Conservation (phyloP, 257 asterid species). For the Lycium barbarum region DNA sequence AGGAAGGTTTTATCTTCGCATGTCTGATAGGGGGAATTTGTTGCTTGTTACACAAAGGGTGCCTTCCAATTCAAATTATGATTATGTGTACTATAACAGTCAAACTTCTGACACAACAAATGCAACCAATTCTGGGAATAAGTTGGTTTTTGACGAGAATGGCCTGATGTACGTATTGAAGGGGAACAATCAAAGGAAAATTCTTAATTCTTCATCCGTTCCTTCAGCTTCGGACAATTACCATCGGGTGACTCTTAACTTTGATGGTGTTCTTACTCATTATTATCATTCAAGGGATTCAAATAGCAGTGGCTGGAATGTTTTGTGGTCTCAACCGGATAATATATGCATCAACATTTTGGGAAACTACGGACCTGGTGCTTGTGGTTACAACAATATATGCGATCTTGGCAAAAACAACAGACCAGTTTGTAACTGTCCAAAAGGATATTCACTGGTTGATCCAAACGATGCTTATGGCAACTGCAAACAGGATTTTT, state of each 20-base stretch:
- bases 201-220: too few relatives aligned
- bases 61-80: slow-evolving; percentile 37
- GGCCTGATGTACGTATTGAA: too few relatives aligned
- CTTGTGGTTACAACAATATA: slow-evolving; percentile 51
- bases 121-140: too few relatives aligned
- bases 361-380: slow-evolving; percentile 32
- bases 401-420: slow-evolving; percentile 38
- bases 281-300: too few relatives aligned
- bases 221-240: too few relatives aligned
- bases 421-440: slow-evolving; percentile 48
- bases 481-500: slow-evolving; percentile 41
- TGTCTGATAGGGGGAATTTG: slow-evolving; percentile 44
- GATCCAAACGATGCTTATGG: slow-evolving; percentile 41
- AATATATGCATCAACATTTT: slow-evolving; percentile 37
- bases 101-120: too few relatives aligned
- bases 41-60: slow-evolving; percentile 39
- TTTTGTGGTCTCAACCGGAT: background rate
- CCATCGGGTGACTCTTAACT: too few relatives aligned
- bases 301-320: too few relatives aligned
- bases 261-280: too few relatives aligned
- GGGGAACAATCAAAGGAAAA: too few relatives aligned
- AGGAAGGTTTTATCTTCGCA: slow-evolving; percentile 54
- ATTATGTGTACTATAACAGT: slow-evolving; percentile 42
- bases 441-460: slow-evolving; percentile 36
- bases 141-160: too few relatives aligned